Evolutionary conservation across 441 rosid species (phyloP).

Genomic region (Euphorbia celastroides): DNA sequence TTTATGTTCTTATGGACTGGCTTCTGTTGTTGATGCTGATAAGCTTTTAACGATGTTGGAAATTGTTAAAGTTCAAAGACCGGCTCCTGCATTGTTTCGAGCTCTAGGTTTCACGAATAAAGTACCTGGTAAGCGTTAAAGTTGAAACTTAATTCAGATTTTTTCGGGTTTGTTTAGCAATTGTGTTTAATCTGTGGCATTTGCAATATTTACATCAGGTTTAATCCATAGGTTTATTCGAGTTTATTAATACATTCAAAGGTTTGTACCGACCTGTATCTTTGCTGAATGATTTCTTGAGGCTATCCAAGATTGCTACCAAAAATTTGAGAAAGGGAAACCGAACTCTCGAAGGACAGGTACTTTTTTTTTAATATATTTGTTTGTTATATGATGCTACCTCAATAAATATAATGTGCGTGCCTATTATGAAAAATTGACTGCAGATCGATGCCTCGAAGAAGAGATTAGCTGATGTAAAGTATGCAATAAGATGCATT

Average conservation of each 20-base stretch:
- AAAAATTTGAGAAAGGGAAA: slow-evolving; percentile 1
- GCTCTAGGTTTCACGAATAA: slow-evolving; percentile 25
- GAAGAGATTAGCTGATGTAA: slow-evolving; percentile 22
- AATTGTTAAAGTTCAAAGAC: slow-evolving; percentile 19
- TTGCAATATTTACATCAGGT: slow-evolving; percentile 17
- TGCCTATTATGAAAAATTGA: neutral
- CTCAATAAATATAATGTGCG: neutral
- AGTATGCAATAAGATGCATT: slow-evolving; percentile 22
- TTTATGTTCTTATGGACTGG: slow-evolving; percentile 34
- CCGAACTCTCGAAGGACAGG: slow-evolving; percentile 20
- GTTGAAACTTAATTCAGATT: neutral
- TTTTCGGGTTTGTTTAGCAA: slow-evolving; percentile 1
- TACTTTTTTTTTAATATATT: neutral
- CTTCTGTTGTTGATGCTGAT: slow-evolving; percentile 21
- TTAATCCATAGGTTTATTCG: slow-evolving; percentile 32
- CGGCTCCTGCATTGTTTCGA: slow-evolving; percentile 25
- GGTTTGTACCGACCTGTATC: slow-evolving; percentile 24
- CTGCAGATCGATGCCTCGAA: slow-evolving; percentile 19
- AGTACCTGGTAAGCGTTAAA: slow-evolving; percentile 23
- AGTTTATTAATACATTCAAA: slow-evolving; percentile 26
- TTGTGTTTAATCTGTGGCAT: neutral
- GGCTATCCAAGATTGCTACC: slow-evolving; percentile 9
- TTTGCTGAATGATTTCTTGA: slow-evolving; percentile 25
- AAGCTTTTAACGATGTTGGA: slow-evolving; percentile 26
- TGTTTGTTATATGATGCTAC: neutral